phyloP scores from a whole-genome alignment of 345 rosid species.

The Carallia pectinifolia region DNA sequence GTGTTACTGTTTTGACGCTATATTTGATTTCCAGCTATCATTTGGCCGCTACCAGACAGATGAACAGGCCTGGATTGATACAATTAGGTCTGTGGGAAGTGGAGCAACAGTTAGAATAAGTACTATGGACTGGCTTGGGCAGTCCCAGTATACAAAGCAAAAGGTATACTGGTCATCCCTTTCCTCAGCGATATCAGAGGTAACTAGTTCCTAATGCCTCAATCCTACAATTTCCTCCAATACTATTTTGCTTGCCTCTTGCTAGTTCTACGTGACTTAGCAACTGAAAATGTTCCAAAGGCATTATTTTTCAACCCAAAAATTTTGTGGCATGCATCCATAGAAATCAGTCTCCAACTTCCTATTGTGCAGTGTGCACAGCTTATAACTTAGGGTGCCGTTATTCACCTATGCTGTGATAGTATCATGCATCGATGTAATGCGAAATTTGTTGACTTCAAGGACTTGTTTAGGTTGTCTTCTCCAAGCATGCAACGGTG shows the following conservation, averaged over 20 bases:
- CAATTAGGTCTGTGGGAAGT: conserved; percentile 61
- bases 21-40: conserved; percentile 47
- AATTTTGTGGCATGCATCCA: too few relatives aligned
- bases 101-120: conserved; percentile 68
- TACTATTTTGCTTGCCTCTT: not conserved
- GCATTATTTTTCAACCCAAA: not conserved
- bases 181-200: conserved; percentile 77
- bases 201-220: conserved; percentile 22
- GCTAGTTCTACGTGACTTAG: not conserved
- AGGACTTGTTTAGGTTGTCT: conserved; percentile 49
- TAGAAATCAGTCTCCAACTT: too few relatives aligned
- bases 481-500: conserved; percentile 77
- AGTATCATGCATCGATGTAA: too few relatives aligned
- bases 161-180: conserved; percentile 76
- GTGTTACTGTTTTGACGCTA: conserved; percentile 18
- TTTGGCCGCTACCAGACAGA: conserved; percentile 69
- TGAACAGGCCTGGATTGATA: conserved; percentile 86
- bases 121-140: conserved; percentile 97
- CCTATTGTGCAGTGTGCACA: too few relatives aligned
- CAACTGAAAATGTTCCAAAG: not conserved
- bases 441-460: not conserved
- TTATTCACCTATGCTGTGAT: too few relatives aligned
- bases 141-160: conserved; percentile 56
- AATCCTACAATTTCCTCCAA: not conserved
- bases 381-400: too few relatives aligned